Base-by-base conservation (phyloP, 805 yeast genomes). In the Wickerhamomyces alni region DNA sequence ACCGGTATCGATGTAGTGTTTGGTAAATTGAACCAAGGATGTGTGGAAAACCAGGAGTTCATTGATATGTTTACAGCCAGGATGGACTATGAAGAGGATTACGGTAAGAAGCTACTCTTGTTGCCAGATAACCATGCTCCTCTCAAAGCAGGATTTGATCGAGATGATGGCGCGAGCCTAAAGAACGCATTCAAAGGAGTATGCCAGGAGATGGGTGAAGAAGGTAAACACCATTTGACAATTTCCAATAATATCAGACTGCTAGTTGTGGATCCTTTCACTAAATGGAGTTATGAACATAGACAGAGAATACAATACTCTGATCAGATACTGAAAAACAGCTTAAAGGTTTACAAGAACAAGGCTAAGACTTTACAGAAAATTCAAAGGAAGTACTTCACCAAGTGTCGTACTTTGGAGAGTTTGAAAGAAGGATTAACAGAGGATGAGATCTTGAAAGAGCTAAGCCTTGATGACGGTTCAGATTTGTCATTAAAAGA, bases 231-330 rank as follows among this genome's bases (percentile, higher is more conserved):
- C 28, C 89, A 82, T 55, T 41, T 75, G 33, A 71, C 72, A 36
- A 74, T 86, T 21, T 84, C 91, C 1, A 66, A 71, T 5, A 75
- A 74, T 46, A 79, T 87, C 43, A 71, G 74, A 40, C 51, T 63
- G 2, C 63, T 75, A 58, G 91, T 87, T 1, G 55, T 83, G 37
- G 70, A 69, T 18, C 95, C 95, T 1, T 87, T 87, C 52, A 59
- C 75, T 10, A 72, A 73, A 50, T 87, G 94, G 94, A 72, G 88
- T 31, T 66, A 65, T 15, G 88, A 82, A 38, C 95, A 87, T 59
- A 72, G 72, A 38, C 75, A 74, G 48, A 64, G 94, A 35, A 71
- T 87, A 2, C 77, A 73, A 30, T 75, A 72, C 51, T 76, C 85
- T 15, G 81, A 79, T 39, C 66, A 70, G 41, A 66, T 70, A 5